Percentiles rank a stretch among this genome's conserved stretches.
Conservation (phyloP, 345 rosid species). For the Arabidopsis arenosa region DNA sequence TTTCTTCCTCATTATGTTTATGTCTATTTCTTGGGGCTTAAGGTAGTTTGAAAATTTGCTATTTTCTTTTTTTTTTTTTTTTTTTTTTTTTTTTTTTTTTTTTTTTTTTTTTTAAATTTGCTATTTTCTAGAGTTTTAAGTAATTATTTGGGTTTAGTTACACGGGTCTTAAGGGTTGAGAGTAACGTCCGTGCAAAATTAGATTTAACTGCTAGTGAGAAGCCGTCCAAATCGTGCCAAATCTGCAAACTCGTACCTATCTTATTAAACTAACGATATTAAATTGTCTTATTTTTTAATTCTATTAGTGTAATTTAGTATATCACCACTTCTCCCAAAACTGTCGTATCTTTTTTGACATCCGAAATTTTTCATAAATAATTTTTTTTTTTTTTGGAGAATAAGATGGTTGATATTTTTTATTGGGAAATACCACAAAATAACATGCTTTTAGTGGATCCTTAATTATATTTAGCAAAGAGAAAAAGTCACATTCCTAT, state of each 20-base stretch:
- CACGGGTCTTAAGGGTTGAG: slow-evolving; percentile 14
- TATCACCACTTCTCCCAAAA: neutral
- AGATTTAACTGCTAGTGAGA: neutral
- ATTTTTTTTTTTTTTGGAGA: neutral
- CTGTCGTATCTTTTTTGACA: neutral
- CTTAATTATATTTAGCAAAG: no score
- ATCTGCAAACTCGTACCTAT: neutral
- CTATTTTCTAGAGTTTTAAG: neutral
- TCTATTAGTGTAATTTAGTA: neutral
- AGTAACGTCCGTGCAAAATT: neutral
- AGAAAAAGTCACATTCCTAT: no score
- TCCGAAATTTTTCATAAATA: neutral
- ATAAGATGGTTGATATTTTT: neutral
- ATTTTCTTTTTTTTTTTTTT: no score
- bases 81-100: no score
- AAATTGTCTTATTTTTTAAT: neutral
- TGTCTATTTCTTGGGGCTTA: slow-evolving; percentile 36
- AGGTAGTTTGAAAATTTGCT: neutral
- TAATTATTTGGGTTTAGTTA: slow-evolving; percentile 20
- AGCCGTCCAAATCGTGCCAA: slow-evolving; percentile 18
- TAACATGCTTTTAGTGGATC: neutral
- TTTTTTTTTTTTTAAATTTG: no score
- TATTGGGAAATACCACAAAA: neutral
- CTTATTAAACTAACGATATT: neutral
- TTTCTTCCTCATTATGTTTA: neutral